Evolutionary conservation across 805 yeast genomes (phyloP).

Genomic region (Lipomyces sp.): DNA sequence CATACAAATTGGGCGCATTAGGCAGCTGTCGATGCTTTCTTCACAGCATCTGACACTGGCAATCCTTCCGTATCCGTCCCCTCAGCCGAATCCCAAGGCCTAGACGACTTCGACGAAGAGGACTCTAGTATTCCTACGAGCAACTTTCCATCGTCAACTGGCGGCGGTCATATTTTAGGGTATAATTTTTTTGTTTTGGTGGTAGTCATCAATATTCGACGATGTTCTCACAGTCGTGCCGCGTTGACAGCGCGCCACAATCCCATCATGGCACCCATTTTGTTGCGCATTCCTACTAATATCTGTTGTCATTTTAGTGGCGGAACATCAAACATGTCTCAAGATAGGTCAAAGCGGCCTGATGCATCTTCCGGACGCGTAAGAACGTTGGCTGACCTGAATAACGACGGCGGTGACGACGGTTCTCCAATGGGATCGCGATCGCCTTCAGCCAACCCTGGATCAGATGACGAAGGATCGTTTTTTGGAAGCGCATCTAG

Average conservation of each 20-base stretch:
- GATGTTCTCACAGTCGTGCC: not conserved
- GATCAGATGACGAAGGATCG: conserved; percentile 42
- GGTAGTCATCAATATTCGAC: not conserved
- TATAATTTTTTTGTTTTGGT: not conserved
- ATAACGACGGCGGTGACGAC: conserved; percentile 19
- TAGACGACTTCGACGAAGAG: conserved; percentile 1
- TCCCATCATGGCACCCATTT: not conserved
- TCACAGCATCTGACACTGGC: conserved; percentile 10
- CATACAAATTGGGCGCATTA: not conserved
- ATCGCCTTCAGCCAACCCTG: conserved; percentile 5
- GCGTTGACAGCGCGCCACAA: not conserved
- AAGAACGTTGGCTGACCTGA: conserved; percentile 33
- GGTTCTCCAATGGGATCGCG: conserved; percentile 16
- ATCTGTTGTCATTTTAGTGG: not conserved
- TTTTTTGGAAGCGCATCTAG: conserved; percentile 18
- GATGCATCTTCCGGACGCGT: conserved; percentile 31
- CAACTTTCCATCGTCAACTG: not conserved
- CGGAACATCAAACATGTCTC: not conserved
- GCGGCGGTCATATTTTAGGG: conserved; percentile 5
- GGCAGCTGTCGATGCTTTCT: conserved; percentile 30
- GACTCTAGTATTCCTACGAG: not conserved
- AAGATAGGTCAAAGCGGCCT: conserved; percentile 28
- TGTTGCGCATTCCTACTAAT: not conserved
- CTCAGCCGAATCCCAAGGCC: conserved; percentile 1
- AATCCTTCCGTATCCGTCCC: conserved; percentile 9